phyloP scores from a whole-genome alignment of 2,329 filamentous ascomycete species.

The Fusarium oligoseptatum region DNA sequence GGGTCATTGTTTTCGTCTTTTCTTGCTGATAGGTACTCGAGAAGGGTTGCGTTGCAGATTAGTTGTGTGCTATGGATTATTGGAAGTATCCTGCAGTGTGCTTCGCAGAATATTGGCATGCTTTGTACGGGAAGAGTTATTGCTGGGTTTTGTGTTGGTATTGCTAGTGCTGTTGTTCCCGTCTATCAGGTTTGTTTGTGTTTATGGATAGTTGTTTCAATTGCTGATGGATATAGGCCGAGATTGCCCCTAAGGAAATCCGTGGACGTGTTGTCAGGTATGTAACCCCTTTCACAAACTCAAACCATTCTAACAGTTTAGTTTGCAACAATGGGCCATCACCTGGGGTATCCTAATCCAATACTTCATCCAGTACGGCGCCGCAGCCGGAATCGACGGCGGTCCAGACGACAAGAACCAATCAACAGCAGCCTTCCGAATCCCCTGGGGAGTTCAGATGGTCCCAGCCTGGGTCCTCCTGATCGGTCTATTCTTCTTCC shows the following conservation, averaged over 20 bases:
- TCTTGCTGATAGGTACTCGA: conserved; percentile 64
- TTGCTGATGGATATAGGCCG: conserved; percentile 55
- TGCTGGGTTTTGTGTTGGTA: conserved; percentile 80
- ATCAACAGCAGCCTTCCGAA: conserved; percentile 67
- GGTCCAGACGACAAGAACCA: conserved; percentile 65
- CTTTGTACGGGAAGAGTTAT: conserved; percentile 78
- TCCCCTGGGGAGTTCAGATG: conserved; percentile 72
- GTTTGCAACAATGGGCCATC: conserved; percentile 76
- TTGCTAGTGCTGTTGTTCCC: conserved; percentile 78
- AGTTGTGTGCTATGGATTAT: conserved; percentile 65
- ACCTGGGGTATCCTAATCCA: conserved; percentile 77
- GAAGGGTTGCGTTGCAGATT: conserved; percentile 63
- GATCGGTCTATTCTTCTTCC: conserved; percentile 70
- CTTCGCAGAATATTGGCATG: conserved; percentile 76
- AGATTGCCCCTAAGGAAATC: conserved; percentile 71
- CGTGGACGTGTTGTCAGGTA: conserved; percentile 69
- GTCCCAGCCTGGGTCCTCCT: conserved; percentile 67
- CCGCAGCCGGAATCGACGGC: conserved; percentile 64
- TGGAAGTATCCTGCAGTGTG: conserved; percentile 68
- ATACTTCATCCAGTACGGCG: conserved; percentile 75
- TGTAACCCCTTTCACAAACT: not conserved
- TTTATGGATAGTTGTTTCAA: not conserved
- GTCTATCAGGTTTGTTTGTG: conserved; percentile 67
- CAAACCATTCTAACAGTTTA: conserved; percentile 1
- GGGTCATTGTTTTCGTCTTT: conserved; percentile 66